Conservation (phyloP, 2,329 filamentous ascomycete genomes). For the Fusarium brevicatenulatum region DNA sequence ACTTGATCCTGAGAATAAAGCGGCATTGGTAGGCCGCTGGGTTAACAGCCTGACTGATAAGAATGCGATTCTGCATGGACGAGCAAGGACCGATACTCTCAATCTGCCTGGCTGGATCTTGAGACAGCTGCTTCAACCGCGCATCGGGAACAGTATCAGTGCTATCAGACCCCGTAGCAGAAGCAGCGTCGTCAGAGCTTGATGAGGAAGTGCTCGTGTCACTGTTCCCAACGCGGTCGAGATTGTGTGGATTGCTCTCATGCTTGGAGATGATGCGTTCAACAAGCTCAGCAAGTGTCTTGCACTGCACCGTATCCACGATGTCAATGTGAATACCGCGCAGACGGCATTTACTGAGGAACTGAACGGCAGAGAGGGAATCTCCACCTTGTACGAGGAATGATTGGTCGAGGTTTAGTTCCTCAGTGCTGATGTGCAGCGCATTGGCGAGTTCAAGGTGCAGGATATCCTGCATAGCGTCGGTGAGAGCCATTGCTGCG, state of each 20-base stretch:
- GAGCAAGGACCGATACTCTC: background rate
- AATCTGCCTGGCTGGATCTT: background rate
- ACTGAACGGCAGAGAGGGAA: background rate
- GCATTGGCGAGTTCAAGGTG: background rate
- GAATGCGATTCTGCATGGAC: constrained; percentile 1
- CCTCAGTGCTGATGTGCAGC: background rate
- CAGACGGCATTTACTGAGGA: background rate
- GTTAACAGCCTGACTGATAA: background rate
- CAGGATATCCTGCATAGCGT: background rate
- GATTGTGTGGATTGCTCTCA: background rate
- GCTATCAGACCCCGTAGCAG: background rate
- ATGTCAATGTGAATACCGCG: background rate
- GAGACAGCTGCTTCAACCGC: background rate
- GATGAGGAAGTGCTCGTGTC: background rate
- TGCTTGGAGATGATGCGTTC: background rate
- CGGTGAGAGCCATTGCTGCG: background rate
- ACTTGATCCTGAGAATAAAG: background rate
- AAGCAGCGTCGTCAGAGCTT: background rate
- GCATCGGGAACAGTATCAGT: background rate
- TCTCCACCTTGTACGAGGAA: constrained; percentile 1
- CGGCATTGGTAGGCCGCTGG: background rate
- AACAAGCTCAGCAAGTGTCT: background rate
- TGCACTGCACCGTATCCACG: constrained; percentile 1
- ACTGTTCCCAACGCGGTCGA: background rate
- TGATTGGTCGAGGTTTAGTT: background rate